Conservation (phyloP, 108 stramenopile species). For the Nannochloropsis oceanica region DNA sequence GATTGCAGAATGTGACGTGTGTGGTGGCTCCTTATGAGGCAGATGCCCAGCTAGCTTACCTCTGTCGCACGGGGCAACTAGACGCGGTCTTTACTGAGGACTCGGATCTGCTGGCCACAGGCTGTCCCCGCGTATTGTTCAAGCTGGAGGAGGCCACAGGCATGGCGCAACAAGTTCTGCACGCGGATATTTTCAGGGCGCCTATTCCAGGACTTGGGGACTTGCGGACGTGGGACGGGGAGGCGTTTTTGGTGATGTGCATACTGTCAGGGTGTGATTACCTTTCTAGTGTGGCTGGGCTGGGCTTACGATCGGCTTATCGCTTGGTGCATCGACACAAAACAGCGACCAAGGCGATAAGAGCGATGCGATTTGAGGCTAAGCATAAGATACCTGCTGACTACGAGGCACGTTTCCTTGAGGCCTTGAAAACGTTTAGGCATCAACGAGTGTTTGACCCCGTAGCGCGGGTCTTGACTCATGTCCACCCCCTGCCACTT, state of each 20-base stretch:
- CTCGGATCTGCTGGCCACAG: slow-evolving; percentile 75
- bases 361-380: background rate
- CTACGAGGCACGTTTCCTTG: slow-evolving; percentile 58
- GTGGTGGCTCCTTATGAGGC: slow-evolving; percentile 95
- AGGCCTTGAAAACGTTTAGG: slow-evolving; percentile 65
- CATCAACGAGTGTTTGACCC: slow-evolving; percentile 62
- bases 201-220: background rate
- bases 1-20: slow-evolving; percentile 4
- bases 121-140: slow-evolving; percentile 57
- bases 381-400: slow-evolving; percentile 36
- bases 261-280: slow-evolving; percentile 93
- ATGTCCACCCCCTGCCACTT: background rate
- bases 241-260: slow-evolving; percentile 73
- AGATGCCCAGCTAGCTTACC: slow-evolving; percentile 86
- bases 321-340: slow-evolving; percentile 46
- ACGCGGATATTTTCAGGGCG: slow-evolving; percentile 15
- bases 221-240: slow-evolving; percentile 28
- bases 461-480: background rate
- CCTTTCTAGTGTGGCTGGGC: slow-evolving; percentile 53
- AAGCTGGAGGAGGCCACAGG: slow-evolving; percentile 51
- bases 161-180: slow-evolving; percentile 46
- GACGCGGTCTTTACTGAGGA: slow-evolving; percentile 72
- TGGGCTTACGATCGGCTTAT: slow-evolving; percentile 67
- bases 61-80: slow-evolving; percentile 37
- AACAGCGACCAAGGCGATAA: background rate